Evolutionary conservation across 2,329 filamentous ascomycete genomes (phyloP).

Genomic region (Xenoacremonium recifei): DNA sequence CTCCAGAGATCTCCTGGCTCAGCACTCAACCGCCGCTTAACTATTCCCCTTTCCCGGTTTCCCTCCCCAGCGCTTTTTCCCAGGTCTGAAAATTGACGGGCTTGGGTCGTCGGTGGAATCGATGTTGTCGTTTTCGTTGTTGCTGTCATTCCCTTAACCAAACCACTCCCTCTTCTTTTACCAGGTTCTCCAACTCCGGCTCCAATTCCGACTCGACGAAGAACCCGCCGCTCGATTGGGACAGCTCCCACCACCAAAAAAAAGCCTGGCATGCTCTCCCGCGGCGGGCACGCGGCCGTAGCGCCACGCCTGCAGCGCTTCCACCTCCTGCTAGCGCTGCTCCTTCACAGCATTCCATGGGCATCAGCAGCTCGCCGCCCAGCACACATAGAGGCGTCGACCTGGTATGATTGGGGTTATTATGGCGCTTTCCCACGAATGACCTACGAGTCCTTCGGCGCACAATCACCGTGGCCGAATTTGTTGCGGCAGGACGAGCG

Average conservation of each 20-base stretch:
- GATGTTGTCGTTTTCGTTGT: too few species aligned
- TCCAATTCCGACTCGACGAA: too few species aligned
- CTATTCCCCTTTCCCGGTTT: too few species aligned
- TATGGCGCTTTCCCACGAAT: constrained; percentile 19
- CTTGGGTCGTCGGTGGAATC: too few species aligned
- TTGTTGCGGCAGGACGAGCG: constrained; percentile 24
- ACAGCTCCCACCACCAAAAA: background rate
- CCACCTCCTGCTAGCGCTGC: background rate
- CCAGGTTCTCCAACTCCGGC: too few species aligned
- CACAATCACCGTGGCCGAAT: constrained; percentile 30
- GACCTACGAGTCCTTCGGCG: constrained; percentile 19
- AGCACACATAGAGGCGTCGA: constrained; percentile 1
- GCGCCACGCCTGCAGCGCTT: background rate
- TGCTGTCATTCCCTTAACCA: background rate
- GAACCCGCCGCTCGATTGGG: too few species aligned
- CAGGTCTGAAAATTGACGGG: too few species aligned
- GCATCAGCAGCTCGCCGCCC: constrained; percentile 1
- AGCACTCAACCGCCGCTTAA: too few species aligned
- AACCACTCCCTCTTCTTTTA: background rate
- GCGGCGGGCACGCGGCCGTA: background rate
- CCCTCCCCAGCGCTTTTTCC: too few species aligned
- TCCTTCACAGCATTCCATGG: background rate
- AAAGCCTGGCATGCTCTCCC: background rate
- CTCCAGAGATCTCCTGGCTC: too few species aligned
- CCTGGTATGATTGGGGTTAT: constrained; percentile 22